Percentiles rank a stretch among this genome's conserved stretches.
These are phyloP conservation scores for Helianthus tuberosus DNA, from an alignment of 129 eudicot species.

Conservation along the genomic window DNA sequence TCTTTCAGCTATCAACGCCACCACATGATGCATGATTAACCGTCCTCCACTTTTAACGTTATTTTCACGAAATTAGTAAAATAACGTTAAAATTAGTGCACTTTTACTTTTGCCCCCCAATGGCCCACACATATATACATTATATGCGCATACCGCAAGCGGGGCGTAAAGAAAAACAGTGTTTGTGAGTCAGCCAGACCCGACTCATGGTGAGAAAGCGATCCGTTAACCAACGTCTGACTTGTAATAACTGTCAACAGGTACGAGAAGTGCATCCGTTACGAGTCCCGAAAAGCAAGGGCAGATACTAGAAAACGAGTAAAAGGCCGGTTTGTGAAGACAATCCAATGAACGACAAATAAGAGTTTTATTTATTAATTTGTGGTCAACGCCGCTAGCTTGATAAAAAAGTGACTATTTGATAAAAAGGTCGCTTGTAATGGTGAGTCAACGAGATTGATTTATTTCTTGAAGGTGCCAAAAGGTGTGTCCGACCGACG, in stretches of 20 bases:
- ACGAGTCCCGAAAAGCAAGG: constrained; percentile 51
- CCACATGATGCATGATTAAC: no score
- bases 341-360: constrained; percentile 27
- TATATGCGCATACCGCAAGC: no score
- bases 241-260: constrained; percentile 27
- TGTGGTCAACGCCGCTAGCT: constrained; percentile 10
- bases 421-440: constrained; percentile 32
- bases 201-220: not conserved
- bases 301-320: constrained; percentile 56
- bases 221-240: not conserved
- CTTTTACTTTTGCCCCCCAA: no score
- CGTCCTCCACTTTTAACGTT: no score
- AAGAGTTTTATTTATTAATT: not conserved
- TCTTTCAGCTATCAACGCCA: no score
- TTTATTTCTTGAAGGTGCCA: constrained; percentile 23
- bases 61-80: no score
- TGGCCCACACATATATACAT: no score
- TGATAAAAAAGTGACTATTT: constrained; percentile 19
- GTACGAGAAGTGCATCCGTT: constrained; percentile 47
- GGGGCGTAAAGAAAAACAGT: not conserved
- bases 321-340: constrained; percentile 55
- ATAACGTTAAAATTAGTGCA: no score
- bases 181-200: not conserved
- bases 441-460: not conserved
- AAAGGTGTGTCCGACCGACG: constrained; percentile 25